Base-by-base conservation (phyloP, 345 rosid species). In the Reutealis trisperma region DNA sequence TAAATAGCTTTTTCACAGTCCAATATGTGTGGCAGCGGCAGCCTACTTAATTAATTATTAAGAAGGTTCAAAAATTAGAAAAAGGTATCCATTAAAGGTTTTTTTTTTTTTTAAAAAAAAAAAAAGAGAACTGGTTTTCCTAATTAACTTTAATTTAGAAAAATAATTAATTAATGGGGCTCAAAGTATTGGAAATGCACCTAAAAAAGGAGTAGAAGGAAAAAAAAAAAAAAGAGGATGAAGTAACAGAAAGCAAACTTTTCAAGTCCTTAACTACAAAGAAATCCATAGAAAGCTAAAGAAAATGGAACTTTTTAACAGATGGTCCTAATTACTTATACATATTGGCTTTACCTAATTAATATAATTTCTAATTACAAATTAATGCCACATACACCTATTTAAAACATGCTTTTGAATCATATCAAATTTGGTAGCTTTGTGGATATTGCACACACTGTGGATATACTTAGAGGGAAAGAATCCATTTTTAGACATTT, bases 241-340 rank as follows among this genome's bases (percentile, higher is more conserved):
- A 37, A 37, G 41, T 37, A 37, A 37, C 4, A 60, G 21, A 75
- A 75, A 54, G 52, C 19, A 10, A 8, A 4, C 34, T 52, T 76
- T 60, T 70, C 2, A 8, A 62, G 75, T 77, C 57, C 80, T 77
- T 71, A 77, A 41, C 45, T 63, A 24, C 71, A 64, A 77, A 77
- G 80, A 70, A 71, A 77, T 63, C 75, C 51, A 77, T 32, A 8
- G 11, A 77, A 41, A 32, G 16, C 25, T 12, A 68, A 7, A 2
- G 58, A 30, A 14, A 71, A 37, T 21, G 61, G 34, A 12, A 49
- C 62, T 54, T 54, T 63, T 19, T 2, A 63, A 15, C 75, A 61
- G 41, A 34, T 37, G 49, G 41, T 30, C 70, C 62, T 61, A n/a
- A 62, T 12, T 49, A 34, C 11, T 37, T 37, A 49, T 37, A 18